phyloP scores from a whole-genome alignment of 1,139 yeast genomes.

The Yamadazyma songkhlaensis region DNA sequence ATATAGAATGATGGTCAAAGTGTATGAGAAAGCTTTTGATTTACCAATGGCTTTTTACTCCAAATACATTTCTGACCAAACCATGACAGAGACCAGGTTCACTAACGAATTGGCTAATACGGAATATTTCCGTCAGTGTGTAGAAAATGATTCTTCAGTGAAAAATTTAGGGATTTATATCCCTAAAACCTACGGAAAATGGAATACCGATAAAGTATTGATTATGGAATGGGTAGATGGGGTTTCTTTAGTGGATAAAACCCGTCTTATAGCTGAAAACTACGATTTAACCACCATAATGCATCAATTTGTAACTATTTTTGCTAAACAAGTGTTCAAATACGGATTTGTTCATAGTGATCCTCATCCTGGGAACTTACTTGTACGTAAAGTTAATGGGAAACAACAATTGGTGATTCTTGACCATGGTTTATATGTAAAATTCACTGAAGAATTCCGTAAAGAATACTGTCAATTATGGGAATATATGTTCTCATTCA shows the following conservation, averaged over 20 bases:
- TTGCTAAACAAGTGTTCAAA: constrained; percentile 66
- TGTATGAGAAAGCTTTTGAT: constrained; percentile 60
- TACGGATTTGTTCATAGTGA: constrained; percentile 82
- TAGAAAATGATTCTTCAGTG: constrained; percentile 24
- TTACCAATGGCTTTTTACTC: constrained; percentile 62
- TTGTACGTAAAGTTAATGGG: constrained; percentile 39
- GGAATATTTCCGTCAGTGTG: constrained; percentile 18
- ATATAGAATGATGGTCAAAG: constrained; percentile 48
- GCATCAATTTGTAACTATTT: constrained; percentile 52
- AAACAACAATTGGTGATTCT: constrained; percentile 63
- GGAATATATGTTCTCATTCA: constrained; percentile 57
- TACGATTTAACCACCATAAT: constrained; percentile 46
- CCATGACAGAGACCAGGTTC: constrained; percentile 63
- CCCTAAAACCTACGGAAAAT: constrained; percentile 49
- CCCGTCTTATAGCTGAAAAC: constrained; percentile 36
- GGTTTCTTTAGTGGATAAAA: constrained; percentile 46
- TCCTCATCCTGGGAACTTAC: constrained; percentile 79
- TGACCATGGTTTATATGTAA: constrained; percentile 73
- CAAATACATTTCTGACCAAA: constrained; percentile 54
- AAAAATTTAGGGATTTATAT: constrained; percentile 29
- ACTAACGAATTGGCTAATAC: constrained; percentile 55
- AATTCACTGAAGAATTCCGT: constrained; percentile 49
- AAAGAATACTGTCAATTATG: constrained; percentile 60
- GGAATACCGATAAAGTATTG: constrained; percentile 50
- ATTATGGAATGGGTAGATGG: constrained; percentile 81